phyloP scores from a whole-genome alignment of 805 yeast species.

The Candida montana region DNA sequence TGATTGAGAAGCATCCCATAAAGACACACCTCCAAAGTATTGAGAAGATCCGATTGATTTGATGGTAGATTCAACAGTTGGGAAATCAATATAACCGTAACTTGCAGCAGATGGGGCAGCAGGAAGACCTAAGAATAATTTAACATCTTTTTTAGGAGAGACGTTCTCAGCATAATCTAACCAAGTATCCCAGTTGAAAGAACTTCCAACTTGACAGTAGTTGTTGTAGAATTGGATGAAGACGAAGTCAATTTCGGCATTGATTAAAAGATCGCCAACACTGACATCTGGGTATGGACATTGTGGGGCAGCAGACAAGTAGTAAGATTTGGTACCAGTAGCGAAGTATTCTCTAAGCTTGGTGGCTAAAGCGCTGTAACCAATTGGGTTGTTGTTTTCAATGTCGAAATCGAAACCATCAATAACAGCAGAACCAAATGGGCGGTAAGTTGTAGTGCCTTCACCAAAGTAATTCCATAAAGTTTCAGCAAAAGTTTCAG shows the following conservation, averaged over 20 bases:
- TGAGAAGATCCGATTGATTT: conserved; percentile 68
- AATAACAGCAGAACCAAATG: conserved; percentile 65
- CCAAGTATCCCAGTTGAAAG: conserved; percentile 77
- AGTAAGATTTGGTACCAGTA: conserved; percentile 54
- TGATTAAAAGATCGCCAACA: conserved; percentile 52
- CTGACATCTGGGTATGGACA: conserved; percentile 81
- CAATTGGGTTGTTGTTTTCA: conserved; percentile 57
- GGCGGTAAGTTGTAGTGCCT: conserved; percentile 51
- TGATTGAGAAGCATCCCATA: conserved; percentile 90
- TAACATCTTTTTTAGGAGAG: conserved; percentile 65
- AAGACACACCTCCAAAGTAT: conserved; percentile 79
- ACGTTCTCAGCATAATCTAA: conserved; percentile 47
- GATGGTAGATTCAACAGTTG: conserved; percentile 39
- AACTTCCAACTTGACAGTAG: conserved; percentile 50
- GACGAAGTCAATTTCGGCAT: conserved; percentile 68
- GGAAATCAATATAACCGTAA: conserved; percentile 50
- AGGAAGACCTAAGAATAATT: conserved; percentile 72
- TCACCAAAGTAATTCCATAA: conserved; percentile 61
- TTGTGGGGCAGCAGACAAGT: conserved; percentile 88
- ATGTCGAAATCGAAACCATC: conserved; percentile 95
- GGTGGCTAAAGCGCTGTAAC: conserved; percentile 61
- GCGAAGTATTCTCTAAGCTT: conserved; percentile 48
- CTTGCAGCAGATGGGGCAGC: conserved; percentile 55
- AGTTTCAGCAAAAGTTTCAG: conserved; percentile 52
- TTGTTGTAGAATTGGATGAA: conserved; percentile 90